Evolutionary conservation across 2,329 filamentous ascomycete species (phyloP), one percentile per base, ranked within the genome.

Genomic region (Cladosporium velox): DNA sequence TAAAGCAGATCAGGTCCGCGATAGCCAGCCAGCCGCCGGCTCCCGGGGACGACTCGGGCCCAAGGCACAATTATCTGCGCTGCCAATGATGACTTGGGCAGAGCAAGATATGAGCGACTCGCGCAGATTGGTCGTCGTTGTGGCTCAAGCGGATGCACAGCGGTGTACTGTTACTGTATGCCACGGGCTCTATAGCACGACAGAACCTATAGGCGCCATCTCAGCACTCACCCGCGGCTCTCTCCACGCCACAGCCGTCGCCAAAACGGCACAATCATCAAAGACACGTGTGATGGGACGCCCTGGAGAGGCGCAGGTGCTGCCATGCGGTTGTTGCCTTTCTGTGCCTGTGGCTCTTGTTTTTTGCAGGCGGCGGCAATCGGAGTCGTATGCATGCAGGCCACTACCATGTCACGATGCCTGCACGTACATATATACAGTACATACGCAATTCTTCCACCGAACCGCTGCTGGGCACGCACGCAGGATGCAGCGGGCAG

Each of bases 191-290:
- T 58, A 58, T 58, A 58, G 21, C 30, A 26, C 18, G n/a, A 24
- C 28, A 58, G 32, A 14, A 38, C 14, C 18, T 60, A 60, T 60
- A 60, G 41, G 41, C 28, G 58, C 49, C 34, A 54, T 63, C 49
- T 63, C 60, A 63, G 60, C 60, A 63, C 47, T 47, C 41, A 55
- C 47, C 60, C 60, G 34, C 49, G 28, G 60, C 32, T 30, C 32
- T 32, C 52, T 49, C 32, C 34, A 54, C 47, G 60, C 60, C 60
- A 54, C 47, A 61, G 60, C 60, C 60, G 60, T 54, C 49, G 32
- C 11, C 59, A 35, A 28, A 24, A 54, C 30, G 47, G 60, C 26
- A 60, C 21, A n/a, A 38, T 51, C 59, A 61, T 61, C 59, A 61
- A 61, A 61, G 38, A 47, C 59, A 61, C 59, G 59, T 61, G 59